phyloP scores from a whole-genome alignment of 768 basidiomycete species.

The Amanita pallidorosea region DNA sequence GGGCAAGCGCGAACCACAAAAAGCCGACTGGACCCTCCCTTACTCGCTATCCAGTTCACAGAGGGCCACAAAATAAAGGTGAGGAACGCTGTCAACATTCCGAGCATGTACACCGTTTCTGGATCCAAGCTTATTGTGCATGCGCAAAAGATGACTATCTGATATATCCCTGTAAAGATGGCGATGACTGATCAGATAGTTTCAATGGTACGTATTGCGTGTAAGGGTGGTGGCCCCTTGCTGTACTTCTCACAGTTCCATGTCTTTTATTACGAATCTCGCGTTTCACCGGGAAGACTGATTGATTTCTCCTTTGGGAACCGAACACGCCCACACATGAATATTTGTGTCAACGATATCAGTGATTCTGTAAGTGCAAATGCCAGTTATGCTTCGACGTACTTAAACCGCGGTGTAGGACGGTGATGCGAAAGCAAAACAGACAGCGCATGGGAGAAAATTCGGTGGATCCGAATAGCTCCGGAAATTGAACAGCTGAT shows the following conservation, averaged over 20 bases:
- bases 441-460: slow-evolving; percentile 47
- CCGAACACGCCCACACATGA: no score
- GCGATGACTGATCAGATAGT: slow-evolving; percentile 40
- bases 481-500: slow-evolving; percentile 29
- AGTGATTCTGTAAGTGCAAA: slow-evolving; percentile 15
- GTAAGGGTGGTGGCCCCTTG: slow-evolving; percentile 18
- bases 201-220: slow-evolving; percentile 37
- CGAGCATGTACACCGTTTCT: slow-evolving; percentile 27
- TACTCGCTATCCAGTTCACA: background rate
- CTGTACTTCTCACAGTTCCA: no score
- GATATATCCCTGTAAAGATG: slow-evolving; percentile 41
- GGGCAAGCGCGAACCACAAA: background rate
- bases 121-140: slow-evolving; percentile 20
- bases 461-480: slow-evolving; percentile 20
- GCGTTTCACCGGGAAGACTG: slow-evolving; percentile 10
- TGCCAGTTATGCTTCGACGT: slow-evolving; percentile 5
- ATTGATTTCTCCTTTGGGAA: no score
- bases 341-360: no score
- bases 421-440: slow-evolving; percentile 9
- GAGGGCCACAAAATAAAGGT: slow-evolving; percentile 38
- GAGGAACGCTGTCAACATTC: slow-evolving; percentile 29
- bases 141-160: slow-evolving; percentile 50
- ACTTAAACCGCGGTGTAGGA: no score
- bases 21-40: no score
- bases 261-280: slow-evolving; percentile 16